A percentile compares a stretch with the other conserved stretches of the same genome.
These are phyloP conservation scores for Phytopythium cucurbitacearum DNA, from an alignment of 352 stramenopile genomes.

Conservation along the genomic window DNA sequence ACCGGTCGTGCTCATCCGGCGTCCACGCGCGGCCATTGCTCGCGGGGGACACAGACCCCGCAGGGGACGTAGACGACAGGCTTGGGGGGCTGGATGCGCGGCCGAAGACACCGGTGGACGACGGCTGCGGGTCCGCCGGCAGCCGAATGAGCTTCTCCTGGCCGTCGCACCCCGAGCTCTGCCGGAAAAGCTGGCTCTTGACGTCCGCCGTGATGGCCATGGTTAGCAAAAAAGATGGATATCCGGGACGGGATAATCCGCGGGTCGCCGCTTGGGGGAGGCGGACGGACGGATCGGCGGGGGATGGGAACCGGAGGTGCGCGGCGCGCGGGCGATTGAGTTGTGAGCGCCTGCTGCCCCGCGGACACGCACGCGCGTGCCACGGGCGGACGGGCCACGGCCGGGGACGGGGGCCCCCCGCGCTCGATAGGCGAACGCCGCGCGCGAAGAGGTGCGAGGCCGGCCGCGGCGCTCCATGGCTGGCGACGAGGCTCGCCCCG, in stretches of 20 bases:
- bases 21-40: slow-evolving; percentile 37
- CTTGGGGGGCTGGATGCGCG: not conserved
- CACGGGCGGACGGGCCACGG: too few species aligned
- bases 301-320: too few species aligned
- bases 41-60: slow-evolving; percentile 3
- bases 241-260: not conserved
- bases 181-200: slow-evolving; percentile 43
- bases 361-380: too few species aligned
- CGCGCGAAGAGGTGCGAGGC: too few species aligned
- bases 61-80: slow-evolving; percentile 10
- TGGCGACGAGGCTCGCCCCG: too few species aligned
- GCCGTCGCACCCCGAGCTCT: slow-evolving; percentile 4
- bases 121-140: slow-evolving; percentile 10
- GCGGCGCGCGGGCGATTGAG: too few species aligned
- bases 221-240: too few species aligned
- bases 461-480: too few species aligned
- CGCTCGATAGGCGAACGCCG: too few species aligned
- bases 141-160: slow-evolving; percentile 29
- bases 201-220: slow-evolving; percentile 49
- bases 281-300: not conserved
- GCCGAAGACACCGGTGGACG: slow-evolving; percentile 6
- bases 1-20: slow-evolving; percentile 49
- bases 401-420: too few species aligned
- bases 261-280: not conserved
- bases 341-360: too few species aligned